phyloP scores from a whole-genome alignment of 441 rosid genomes.

The Hypseocharis bilobata region DNA sequence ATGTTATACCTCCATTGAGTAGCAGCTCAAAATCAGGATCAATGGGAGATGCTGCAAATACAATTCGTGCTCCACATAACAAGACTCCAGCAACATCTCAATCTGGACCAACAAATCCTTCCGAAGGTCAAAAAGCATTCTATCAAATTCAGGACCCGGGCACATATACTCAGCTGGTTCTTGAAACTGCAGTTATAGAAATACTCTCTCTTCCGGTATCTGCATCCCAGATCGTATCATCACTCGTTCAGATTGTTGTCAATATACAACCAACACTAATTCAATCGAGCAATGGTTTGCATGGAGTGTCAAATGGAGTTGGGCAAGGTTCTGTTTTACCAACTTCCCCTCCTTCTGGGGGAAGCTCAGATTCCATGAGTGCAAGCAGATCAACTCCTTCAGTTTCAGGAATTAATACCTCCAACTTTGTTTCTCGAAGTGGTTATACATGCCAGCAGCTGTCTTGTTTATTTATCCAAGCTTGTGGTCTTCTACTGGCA shows the following conservation, averaged over 20 bases:
- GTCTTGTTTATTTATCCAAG: slow-evolving; percentile 88
- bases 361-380: slow-evolving; percentile 85
- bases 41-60: slow-evolving; percentile 45
- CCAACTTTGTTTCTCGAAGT: slow-evolving; percentile 81
- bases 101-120: slow-evolving; percentile 54
- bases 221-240: slow-evolving; percentile 71
- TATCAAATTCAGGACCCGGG: slow-evolving; percentile 98
- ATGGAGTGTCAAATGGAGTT: slow-evolving; percentile 55
- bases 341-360: slow-evolving; percentile 81
- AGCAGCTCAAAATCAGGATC: slow-evolving; percentile 60
- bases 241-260: slow-evolving; percentile 77
- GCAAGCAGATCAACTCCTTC: slow-evolving; percentile 72
- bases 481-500: slow-evolving; percentile 86
- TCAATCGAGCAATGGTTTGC: slow-evolving; percentile 79
- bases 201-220: slow-evolving; percentile 84
- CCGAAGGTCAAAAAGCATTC: slow-evolving; percentile 81
- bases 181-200: slow-evolving; percentile 90
- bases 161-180: slow-evolving; percentile 82
- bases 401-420: slow-evolving; percentile 65
- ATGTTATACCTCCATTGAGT: slow-evolving; percentile 79
- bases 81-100: slow-evolving; percentile 64
- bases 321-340: slow-evolving; percentile 75
- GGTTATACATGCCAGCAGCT: slow-evolving; percentile 93
- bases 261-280: slow-evolving; percentile 83
- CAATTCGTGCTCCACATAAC: slow-evolving; percentile 52